Base-by-base conservation (phyloP, 2,329 filamentous ascomycete genomes). In the Drechslera avenae region DNA sequence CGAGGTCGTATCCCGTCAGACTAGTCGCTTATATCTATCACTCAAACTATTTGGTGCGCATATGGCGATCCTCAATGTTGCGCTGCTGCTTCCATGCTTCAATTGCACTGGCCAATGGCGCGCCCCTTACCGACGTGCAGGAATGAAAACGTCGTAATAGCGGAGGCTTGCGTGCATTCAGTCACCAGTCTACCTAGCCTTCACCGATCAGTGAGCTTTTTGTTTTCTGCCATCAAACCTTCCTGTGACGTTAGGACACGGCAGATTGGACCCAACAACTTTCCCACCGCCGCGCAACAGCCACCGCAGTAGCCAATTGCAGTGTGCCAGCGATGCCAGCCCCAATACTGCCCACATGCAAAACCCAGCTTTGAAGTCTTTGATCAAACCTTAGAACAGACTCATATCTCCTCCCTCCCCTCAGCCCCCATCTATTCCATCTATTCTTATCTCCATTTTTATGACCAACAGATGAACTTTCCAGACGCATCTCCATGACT, bases 1-100 rank as follows among this genome's bases (percentile, higher is more conserved):
- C 45, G 51, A 43, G 52, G 46, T 51, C 52, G 63, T 67, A 59
- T 52, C 34, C 47, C 57, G 46, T 63, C 56, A 57, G 52, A 28
- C 49, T 64, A 64, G 56, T 28, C 52, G 62, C 57, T 60, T 52
- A 49, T 50, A 59, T 56, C 57, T 28, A 60, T 52, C 46, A 53
- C 39, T 47, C 14, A 42, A 43, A 17, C 34, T 50, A 52, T 44
- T 49, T 53, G 49, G 59, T 63, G 60, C 46, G 56, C 32, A 28
- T 36, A 21, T 51, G 46, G 41, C 55, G 34, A 60, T 62, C 50
- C 39, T 55, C 43, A 41, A 63, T 52, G 53, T 56, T 26, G 18
- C 49, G 60, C 62, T 39, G 67, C 57, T 68, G 67, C 62, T 66
- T 63, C 55, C 57, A 56, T 57, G 56, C 48, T 44, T 54, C 33